Evolutionary conservation across 129 eudicot species (phyloP), one percentile per base, ranked within the genome.

Genomic region (Smallanthus sonchifolius): DNA sequence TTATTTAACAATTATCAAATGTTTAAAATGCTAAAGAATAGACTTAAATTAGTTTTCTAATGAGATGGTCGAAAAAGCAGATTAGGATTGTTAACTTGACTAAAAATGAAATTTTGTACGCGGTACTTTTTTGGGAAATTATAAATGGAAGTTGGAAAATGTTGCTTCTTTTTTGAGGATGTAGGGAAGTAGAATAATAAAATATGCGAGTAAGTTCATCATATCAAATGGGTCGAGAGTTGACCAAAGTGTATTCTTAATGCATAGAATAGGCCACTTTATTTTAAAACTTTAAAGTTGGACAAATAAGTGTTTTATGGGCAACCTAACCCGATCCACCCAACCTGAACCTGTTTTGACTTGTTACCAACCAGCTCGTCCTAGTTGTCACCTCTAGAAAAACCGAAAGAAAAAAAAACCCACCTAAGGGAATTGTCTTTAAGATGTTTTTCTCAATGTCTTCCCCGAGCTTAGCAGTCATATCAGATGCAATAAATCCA

Each of bases 401-500:
- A 24, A 6, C 17, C 15, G 15, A 51, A 30, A 10, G 51, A 72
- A 43, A 4, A 15, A 34, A 28, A 20, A 73, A 35, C 86, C 84
- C 65, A 91, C 99, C 99, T 80, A 95, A 79, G 63, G 99, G 99
- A 67, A 95, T 88, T 37, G 86, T 57, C 52, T 78, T 87, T 84
- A 86, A 72, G 43, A 95, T 84, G 84, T 87, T 88, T 72, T 95
- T 91, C 88, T 95, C 99, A 48, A 91, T 74, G 40, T 91, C 97
- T 69, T 35, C 90, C 19, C 96, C 92, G 37, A 95, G 99, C 80
- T 87, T 95, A 72, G 97, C 83, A 74, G 99, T 95, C 97, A 95
- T 91, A 72, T 95, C 99, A 65, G 99, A 95, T 78, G 91, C 96
- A 82, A 95, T 95, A 83, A 95, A 95, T 37, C 99, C 99, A 16